Conservation (phyloP, 768 basidiomycete species). For the Mycena metata region DNA sequence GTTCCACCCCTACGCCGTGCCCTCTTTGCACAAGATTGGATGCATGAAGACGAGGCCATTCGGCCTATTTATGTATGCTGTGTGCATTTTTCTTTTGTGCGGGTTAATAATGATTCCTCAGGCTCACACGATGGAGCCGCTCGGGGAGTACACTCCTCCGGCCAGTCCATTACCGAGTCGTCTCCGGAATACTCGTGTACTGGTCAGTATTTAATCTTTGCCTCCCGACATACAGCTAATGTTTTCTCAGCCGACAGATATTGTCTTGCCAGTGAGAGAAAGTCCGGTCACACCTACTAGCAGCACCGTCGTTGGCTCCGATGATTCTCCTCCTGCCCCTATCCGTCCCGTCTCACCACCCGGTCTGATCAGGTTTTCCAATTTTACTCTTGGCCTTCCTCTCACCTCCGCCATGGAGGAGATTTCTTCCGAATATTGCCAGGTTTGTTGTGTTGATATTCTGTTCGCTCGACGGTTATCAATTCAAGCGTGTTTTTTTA, state of each 20-base stretch:
- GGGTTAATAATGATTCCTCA: neutral
- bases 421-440: neutral
- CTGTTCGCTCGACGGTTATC: too few relatives aligned
- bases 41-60: conserved; percentile 1
- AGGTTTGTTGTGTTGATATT: neutral
- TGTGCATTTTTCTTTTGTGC: too few relatives aligned
- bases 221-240: too few relatives aligned
- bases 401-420: neutral
- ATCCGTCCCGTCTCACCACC: too few relatives aligned
- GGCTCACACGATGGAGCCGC: neutral
- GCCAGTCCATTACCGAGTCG: neutral
- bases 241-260: neutral
- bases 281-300: neutral
- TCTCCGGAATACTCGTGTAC: neutral
- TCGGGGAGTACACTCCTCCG: neutral
- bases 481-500: neutral
- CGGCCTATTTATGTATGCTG: neutral
- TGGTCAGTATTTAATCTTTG: neutral
- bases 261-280: neutral
- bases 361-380: too few relatives aligned
- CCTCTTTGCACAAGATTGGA: neutral
- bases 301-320: too few relatives aligned
- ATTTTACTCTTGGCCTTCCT: neutral
- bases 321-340: too few relatives aligned
- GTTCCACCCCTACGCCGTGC: neutral